Conservation (phyloP, 169 alveolate species). For the Plasmodium gonderi region DNA sequence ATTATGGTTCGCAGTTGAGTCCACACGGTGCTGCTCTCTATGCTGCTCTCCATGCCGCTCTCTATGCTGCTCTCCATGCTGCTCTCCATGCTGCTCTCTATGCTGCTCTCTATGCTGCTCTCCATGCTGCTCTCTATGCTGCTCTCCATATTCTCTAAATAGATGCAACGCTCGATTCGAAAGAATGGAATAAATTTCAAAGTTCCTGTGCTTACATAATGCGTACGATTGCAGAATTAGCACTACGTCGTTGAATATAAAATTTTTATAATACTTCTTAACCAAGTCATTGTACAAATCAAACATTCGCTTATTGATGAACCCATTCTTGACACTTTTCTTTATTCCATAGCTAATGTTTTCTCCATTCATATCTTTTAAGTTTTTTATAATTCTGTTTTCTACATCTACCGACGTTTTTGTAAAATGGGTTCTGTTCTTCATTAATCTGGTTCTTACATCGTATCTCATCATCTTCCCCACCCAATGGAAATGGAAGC, state of each 20-base stretch:
- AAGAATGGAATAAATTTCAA: conserved; percentile 36
- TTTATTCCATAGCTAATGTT: conserved; percentile 51
- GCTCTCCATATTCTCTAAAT: conserved; percentile 3
- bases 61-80: not conserved
- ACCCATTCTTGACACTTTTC: conserved; percentile 69
- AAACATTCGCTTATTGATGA: conserved; percentile 66
- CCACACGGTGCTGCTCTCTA: not conserved
- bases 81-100: not conserved
- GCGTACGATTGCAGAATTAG: conserved; percentile 66
- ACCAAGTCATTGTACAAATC: conserved; percentile 16
- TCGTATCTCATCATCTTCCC: not conserved
- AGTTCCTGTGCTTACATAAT: conserved; percentile 66
- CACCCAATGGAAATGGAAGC: not conserved
- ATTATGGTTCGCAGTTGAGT: not conserved
- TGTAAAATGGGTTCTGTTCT: not conserved
- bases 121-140: not conserved
- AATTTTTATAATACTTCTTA: conserved; percentile 3
- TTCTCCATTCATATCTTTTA: conserved; percentile 6
- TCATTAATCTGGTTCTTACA: no score
- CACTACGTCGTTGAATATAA: conserved; percentile 25
- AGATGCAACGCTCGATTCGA: conserved; percentile 34
- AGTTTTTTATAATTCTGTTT: not conserved
- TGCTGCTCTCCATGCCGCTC: not conserved
- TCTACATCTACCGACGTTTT: conserved; percentile 20
- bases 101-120: not conserved